Base-by-base conservation (phyloP, 225 moss, liverwort and hornwort genomes). In the Takakia lepidozioides region DNA sequence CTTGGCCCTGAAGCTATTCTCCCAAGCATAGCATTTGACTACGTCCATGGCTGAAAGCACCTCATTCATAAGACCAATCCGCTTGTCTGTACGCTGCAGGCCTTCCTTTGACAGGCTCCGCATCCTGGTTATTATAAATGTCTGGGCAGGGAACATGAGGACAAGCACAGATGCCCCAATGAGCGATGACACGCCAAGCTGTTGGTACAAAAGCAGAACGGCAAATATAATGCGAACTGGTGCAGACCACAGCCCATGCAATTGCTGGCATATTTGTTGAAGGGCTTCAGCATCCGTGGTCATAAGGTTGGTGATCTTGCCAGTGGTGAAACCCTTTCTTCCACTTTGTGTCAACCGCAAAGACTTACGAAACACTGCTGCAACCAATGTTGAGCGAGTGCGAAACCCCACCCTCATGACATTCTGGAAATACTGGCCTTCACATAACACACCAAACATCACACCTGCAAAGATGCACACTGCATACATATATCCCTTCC, bases 221-320 rank as follows among this genome's bases (percentile, higher is more conserved):
- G 86, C 79, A 26, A 83, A 35, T 2, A 80, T 30, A 36, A 87
- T 83, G 11, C 86, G 70, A 10, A 66, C n/a, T 3, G 86, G 86
- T 2, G 79, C 73, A 23, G 86, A 87, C 86, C 86, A 87, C 10
- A 87, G 73, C 22, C 82, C 83, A 43, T 87, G 86, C 46, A 87
- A 68, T 35, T 83, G 82, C 59, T 87, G 83, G 38, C 83, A 83
- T 8, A 87, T 76, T 51, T 87, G 86, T 62, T 87, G 73, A 13
- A 85, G 77, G 28, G 73, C 24, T 55, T 87, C 86, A 11, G 86
- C 82, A 52, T 87, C 86, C 2, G 86, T 79, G 20, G 86, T 87
- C 83, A 87, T 87, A 20, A 87, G 70, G 37, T 87, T 87, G 21
- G 82, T 87, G 42, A 87, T 87, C 55, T 87, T 87, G 23, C 86